A percentile compares a stretch with the other conserved stretches of the same genome.
These are phyloP conservation scores for Platanus orientalis DNA, from an alignment of 164 flowering plant species.

Conservation along the genomic window DNA sequence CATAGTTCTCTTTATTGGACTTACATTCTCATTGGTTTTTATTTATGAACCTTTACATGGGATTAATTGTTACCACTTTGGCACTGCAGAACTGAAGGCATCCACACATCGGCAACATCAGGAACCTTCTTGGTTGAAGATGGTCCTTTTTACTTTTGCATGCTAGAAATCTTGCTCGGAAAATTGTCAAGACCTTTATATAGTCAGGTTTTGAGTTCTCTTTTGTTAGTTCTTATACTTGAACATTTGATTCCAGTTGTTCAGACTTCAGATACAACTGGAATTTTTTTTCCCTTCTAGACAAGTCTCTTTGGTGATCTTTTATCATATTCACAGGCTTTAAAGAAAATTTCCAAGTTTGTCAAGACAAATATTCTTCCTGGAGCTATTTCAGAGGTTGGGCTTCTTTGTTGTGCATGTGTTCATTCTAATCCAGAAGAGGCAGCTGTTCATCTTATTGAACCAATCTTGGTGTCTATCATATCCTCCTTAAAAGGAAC, in stretches of 20 bases:
- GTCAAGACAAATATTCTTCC: conserved; percentile 90
- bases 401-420: conserved; percentile 97
- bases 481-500: conserved; percentile 74
- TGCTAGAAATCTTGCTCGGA: conserved; percentile 89
- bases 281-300: too few species aligned
- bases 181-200: conserved; percentile 73
- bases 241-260: conserved; percentile 1
- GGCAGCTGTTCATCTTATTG: conserved; percentile 70
- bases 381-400: conserved; percentile 96
- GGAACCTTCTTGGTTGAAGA: conserved; percentile 96
- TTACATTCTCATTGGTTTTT: neutral
- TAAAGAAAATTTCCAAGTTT: conserved; percentile 90
- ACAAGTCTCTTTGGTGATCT: conserved; percentile 8
- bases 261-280: too few species aligned
- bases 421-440: conserved; percentile 86
- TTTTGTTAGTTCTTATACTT: neutral
- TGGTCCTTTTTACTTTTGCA: conserved; percentile 88
- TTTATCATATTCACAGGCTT: conserved; percentile 49
- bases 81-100: conserved; percentile 76
- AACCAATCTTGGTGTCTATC: conserved; percentile 66
- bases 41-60: neutral
- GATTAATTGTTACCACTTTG: conserved; percentile 6
- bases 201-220: conserved; percentile 56
- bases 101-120: conserved; percentile 62
- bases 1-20: conserved; percentile 2